A percentile compares a stretch with the other conserved stretches of the same genome.
phyloP scores from a whole-genome alignment of 305 asterid genomes.

The Coffea humblotiana region DNA sequence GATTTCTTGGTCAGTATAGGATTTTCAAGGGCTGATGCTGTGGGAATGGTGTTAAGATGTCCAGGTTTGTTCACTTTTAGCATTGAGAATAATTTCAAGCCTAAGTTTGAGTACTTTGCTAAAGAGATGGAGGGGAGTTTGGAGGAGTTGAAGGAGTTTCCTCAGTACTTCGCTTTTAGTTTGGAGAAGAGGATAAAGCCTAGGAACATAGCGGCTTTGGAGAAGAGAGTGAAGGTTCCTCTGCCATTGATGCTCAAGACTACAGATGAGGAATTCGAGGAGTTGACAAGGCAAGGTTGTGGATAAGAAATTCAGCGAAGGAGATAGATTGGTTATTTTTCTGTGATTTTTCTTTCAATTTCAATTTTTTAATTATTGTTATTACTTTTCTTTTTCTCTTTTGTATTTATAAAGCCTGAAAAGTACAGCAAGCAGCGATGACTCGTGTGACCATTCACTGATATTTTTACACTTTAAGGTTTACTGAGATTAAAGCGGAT shows the following conservation, averaged over 20 bases:
- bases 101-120: slow-evolving; percentile 29
- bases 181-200: slow-evolving; percentile 82
- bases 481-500: no score
- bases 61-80: slow-evolving; percentile 84
- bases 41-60: slow-evolving; percentile 74
- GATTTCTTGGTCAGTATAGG: slow-evolving; percentile 56
- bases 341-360: no score
- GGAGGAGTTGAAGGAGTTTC: slow-evolving; percentile 50
- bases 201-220: slow-evolving; percentile 35
- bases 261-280: slow-evolving; percentile 63
- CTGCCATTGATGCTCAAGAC: slow-evolving; percentile 49
- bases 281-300: slow-evolving; percentile 68
- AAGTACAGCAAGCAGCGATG: no score
- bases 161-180: slow-evolving; percentile 77
- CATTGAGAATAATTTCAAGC: slow-evolving; percentile 43
- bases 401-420: no score
- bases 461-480: no score
- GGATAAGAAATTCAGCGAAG: slow-evolving; percentile 67
- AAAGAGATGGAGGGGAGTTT: slow-evolving; percentile 60
- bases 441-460: no score
- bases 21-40: slow-evolving; percentile 50
- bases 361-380: no score
- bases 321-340: slow-evolving; percentile 41
- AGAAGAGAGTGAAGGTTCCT: slow-evolving; percentile 15
- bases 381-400: no score